Evolutionary conservation across 2,329 filamentous ascomycete genomes (phyloP), one percentile per base, ranked within the genome.

Genomic region (Aspergillus clavatus): DNA sequence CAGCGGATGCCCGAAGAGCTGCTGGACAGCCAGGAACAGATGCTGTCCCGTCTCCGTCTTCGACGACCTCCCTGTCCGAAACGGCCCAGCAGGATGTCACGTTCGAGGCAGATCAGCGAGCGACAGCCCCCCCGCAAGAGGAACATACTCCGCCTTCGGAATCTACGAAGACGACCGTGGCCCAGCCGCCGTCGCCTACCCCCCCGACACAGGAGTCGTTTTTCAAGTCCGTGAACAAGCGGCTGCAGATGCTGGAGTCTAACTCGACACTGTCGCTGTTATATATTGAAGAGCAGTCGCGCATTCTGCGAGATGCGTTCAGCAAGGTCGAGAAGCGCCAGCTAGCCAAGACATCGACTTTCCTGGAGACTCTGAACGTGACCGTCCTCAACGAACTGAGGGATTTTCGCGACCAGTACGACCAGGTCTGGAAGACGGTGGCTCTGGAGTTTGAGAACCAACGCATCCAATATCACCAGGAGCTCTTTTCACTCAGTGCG

Each of bases 141-240:
- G 57, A 72, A 28, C 52, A 54, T 3, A 48, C 38, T 19, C 66
- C 19, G 47, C 35, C 47, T 4, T 67, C 39, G 55, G 63, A 67
- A 26, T 50, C 55, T 2, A 56, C 46, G 3, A 56, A 59, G 48
- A 42, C 69, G 21, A 70, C 73, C 7, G 60, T 75, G 33, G 69
- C 72, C 21, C 69, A 79, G 55, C 71, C 75, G 1, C 63, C 76
- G 6, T 67, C 77, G 1, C 69, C 85, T 1, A 80, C 82, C 1
- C 90, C 91, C 2, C 89, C 90, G 0, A 93, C 94, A 1, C 93
- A 98, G 66, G 93, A 98, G 64, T 93, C 87, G 1, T 97, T 98
- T 69, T 98, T 96, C 78, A 97, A 97, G 66, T 88, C 89, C 3
- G 85, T 97, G 7, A 89, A 90, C 52, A 97, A 97, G 67, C 87